Base-by-base conservation (phyloP, 1,284 basidiomycete species). In the Boletus semigastroideus region DNA sequence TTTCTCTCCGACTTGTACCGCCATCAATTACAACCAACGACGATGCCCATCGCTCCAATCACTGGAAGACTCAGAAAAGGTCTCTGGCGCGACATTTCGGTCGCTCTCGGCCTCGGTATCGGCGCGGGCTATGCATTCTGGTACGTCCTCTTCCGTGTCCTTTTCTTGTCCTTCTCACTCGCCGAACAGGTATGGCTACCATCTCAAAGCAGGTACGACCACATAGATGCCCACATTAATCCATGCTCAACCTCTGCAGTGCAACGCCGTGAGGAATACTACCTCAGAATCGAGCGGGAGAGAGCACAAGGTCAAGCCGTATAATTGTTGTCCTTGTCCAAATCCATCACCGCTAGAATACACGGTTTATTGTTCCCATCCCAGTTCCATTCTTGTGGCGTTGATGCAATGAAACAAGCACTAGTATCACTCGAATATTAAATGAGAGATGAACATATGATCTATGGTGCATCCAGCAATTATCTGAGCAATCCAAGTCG, bases 1-100 rank as follows among this genome's bases (percentile, higher is more conserved):
- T 42, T 2, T 51, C 16, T 34, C 46, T 57, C 68, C 69, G 69
- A 56, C 65, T 65, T 50, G 47, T 44, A 70, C 65, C 65, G 62
- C 53, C 3, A 48, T 27, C n/a, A n/a, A n/a, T n/a, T n/a, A n/a
- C n/a, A 46, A 48, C 42, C 31, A 36, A 31, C 55, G 38, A 53
- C 51, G 57, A 90, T 90, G 87, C 71, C 87, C 66, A 87, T 94
- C 68, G 86, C 89, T 59, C 91, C 92, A 62, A 92, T 94, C 72
- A 87, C 87, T 52, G 92, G 91, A 70, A 92, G 83, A 75, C 87
- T 93, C 73, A 88, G 91, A 76, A 94, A 93, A 75, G 79, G 83
- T 62, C 83, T 93, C 72, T 90, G 90, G 82, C 80, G 90, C 56
- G 92, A 94, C 68, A 62, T 93, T 58, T 77, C 81, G 49, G 76